phyloP scores from a whole-genome alignment of 345 rosid genomes.

The Syzygium grande region DNA sequence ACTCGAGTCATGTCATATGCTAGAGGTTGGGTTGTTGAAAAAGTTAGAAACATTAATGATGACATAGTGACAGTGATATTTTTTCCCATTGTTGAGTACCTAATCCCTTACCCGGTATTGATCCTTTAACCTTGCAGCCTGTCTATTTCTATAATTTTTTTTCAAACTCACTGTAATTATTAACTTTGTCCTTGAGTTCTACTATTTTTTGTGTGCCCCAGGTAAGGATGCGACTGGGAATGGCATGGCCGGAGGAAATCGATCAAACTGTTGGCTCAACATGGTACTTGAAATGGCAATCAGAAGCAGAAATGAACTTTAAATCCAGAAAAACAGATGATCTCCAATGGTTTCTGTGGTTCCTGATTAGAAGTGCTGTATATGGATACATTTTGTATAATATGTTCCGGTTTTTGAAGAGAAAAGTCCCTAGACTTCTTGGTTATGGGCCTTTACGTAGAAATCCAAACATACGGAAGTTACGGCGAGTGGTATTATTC shows the following conservation, averaged over 20 bases:
- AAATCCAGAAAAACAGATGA: conserved; percentile 52
- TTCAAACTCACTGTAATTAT: neutral
- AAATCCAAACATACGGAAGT: conserved; percentile 65
- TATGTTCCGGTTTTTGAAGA: conserved; percentile 56
- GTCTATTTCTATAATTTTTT: neutral
- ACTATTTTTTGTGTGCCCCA: conserved; percentile 13
- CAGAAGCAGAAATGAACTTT: conserved; percentile 63
- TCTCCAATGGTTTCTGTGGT: conserved; percentile 60
- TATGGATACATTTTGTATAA: conserved; percentile 62
- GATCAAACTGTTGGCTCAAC: conserved; percentile 68
- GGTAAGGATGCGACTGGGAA: conserved; percentile 71
- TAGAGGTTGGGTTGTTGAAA: conserved; percentile 39
- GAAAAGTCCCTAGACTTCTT: conserved; percentile 59
- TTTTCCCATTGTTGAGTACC: conserved; percentile 57
- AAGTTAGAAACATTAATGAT: conserved; percentile 50
- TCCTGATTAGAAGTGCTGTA: conserved; percentile 40
- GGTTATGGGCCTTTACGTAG: conserved; percentile 78
- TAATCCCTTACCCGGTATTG: conserved; percentile 78
- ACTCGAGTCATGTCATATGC: conserved; percentile 29
- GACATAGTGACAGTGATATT: conserved; percentile 56
- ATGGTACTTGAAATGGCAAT: conserved; percentile 86
- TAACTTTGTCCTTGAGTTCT: neutral
- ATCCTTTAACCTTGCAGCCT: conserved; percentile 1
- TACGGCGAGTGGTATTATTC: conserved; percentile 64
- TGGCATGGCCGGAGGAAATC: conserved; percentile 90